Conservation (phyloP, 805 yeast genomes). For the Cyberlindnera euphorbiae region DNA sequence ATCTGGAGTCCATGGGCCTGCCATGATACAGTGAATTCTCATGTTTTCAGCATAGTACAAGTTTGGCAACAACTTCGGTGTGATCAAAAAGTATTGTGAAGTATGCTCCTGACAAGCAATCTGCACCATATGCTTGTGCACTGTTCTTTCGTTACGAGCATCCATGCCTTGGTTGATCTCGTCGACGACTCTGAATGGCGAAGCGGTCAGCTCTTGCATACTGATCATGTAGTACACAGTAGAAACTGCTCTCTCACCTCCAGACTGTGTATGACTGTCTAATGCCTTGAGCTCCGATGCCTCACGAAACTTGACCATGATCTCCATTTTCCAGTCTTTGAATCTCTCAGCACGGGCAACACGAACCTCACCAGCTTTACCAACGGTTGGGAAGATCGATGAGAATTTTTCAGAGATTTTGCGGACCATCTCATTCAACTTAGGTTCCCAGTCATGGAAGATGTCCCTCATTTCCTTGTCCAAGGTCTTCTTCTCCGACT, state of each 20-base stretch:
- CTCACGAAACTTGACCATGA: conserved; percentile 82
- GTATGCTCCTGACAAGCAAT: conserved; percentile 67
- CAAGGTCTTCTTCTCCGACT: conserved; percentile 19
- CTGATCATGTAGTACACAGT: conserved; percentile 89
- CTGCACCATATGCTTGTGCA: conserved; percentile 80
- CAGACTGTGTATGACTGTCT: conserved; percentile 89
- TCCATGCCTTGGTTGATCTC: conserved; percentile 99
- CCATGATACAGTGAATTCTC: conserved; percentile 82
- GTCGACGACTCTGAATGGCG: conserved; percentile 94
- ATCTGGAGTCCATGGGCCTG: conserved; percentile 44
- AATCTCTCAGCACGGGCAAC: conserved; percentile 50
- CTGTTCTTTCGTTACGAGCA: conserved; percentile 80
- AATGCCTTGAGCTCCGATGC: conserved; percentile 63
- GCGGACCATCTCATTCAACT: conserved; percentile 46
- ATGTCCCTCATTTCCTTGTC: conserved; percentile 33
- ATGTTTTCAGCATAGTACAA: conserved; percentile 72
- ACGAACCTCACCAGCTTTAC: conserved; percentile 80
- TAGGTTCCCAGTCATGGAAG: conserved; percentile 54
- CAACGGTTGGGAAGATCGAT: conserved; percentile 63
- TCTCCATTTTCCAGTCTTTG: conserved; percentile 78
- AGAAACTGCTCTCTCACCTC: conserved; percentile 96
- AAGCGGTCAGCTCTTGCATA: conserved; percentile 77
- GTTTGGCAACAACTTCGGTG: conserved; percentile 83
- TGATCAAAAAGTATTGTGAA: conserved; percentile 86
- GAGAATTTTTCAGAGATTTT: conserved; percentile 63